Conservation (phyloP, 129 eudicot genomes). For the Lactuca sativa region DNA sequence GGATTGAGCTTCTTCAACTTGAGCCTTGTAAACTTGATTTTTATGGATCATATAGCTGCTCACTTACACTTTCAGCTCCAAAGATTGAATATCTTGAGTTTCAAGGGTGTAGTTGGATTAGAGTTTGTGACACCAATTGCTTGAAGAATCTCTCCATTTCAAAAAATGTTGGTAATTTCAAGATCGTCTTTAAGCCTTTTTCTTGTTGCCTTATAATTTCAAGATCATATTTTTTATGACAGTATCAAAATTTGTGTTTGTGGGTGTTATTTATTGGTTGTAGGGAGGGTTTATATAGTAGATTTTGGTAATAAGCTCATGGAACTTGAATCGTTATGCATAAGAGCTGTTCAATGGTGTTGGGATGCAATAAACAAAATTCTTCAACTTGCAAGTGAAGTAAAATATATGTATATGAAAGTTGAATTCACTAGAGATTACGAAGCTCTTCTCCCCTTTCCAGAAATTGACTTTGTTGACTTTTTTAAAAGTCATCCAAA, state of each 20-base stretch:
- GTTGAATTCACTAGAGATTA: conserved; percentile 94
- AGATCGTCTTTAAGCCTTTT: conserved; percentile 7
- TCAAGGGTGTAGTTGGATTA: conserved; percentile 85
- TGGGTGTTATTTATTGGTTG: background rate
- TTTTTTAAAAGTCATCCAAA: conserved; percentile 81
- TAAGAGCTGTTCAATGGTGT: conserved; percentile 92
- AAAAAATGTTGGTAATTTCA: conserved; percentile 64
- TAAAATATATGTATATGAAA: conserved; percentile 81
- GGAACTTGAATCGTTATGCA: conserved; percentile 67
- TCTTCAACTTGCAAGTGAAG: conserved; percentile 85
- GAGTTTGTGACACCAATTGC: conserved; percentile 56
- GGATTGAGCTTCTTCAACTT: conserved; percentile 58
- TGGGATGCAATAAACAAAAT: conserved; percentile 85
- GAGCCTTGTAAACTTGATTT: conserved; percentile 77
- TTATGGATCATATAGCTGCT: conserved; percentile 56
- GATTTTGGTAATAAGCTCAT: conserved; percentile 69
- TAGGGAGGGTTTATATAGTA: conserved; percentile 76
- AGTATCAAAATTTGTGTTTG: conserved; percentile 1
- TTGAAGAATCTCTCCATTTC: conserved; percentile 64
- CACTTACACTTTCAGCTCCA: conserved; percentile 59
- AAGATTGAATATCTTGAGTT: conserved; percentile 71
- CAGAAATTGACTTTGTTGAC: conserved; percentile 85
- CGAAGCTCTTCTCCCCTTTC: conserved; percentile 83
- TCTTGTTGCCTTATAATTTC: background rate
- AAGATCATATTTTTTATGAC: background rate